phyloP scores from a whole-genome alignment of 805 yeast genomes.

The Ogataea pini region DNA sequence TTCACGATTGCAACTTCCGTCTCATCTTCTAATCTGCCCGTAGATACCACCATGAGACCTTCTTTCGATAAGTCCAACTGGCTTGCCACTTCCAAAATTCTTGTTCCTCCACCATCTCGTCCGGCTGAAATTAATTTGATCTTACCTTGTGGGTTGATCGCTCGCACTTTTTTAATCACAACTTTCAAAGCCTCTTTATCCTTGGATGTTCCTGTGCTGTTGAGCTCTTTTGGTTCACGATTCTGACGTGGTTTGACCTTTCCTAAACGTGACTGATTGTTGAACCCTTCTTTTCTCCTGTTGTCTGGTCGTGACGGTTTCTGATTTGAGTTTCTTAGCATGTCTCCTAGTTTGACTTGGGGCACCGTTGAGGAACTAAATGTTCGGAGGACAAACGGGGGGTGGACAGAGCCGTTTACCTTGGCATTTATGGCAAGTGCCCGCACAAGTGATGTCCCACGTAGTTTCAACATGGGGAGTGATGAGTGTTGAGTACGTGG shows the following conservation, averaged over 20 bases:
- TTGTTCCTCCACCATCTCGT: slow-evolving; percentile 16
- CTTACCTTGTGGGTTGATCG: slow-evolving; percentile 19
- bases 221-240: slow-evolving; percentile 7
- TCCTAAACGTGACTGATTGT: neutral
- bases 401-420: too few relatives aligned
- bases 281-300: neutral
- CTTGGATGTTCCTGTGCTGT: slow-evolving; percentile 28
- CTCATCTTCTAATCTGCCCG: slow-evolving; percentile 9
- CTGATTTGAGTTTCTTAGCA: neutral
- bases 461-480: too few relatives aligned
- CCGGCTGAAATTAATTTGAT: slow-evolving; percentile 24
- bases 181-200: slow-evolving; percentile 31
- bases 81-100: slow-evolving; percentile 14
- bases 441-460: too few relatives aligned
- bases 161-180: slow-evolving; percentile 19
- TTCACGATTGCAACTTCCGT: slow-evolving; percentile 26
- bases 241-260: neutral
- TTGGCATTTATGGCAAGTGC: too few relatives aligned
- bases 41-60: slow-evolving; percentile 28
- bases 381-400: too few relatives aligned
- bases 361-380: neutral
- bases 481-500: too few relatives aligned
- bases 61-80: slow-evolving; percentile 27
- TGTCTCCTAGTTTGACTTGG: neutral
- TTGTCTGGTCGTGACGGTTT: slow-evolving; percentile 1